These are phyloP conservation scores for Schizothecium vesticola DNA, from an alignment of 495 filamentous ascomycete genomes.

Conservation along the genomic window DNA sequence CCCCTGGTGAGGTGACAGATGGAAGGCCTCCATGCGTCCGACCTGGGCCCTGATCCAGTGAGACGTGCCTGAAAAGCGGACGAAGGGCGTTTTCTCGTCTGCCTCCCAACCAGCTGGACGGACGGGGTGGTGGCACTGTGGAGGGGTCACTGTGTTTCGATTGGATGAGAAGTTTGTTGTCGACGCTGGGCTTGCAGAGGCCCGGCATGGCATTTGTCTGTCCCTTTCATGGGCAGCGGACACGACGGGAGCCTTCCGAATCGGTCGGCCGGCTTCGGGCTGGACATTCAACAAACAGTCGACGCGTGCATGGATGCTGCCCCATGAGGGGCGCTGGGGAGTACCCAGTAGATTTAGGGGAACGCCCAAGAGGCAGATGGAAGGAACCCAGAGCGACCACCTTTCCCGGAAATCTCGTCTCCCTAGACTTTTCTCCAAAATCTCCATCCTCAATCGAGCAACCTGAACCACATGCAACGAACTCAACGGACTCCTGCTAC, in stretches of 20 bases:
- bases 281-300: background rate
- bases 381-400: background rate
- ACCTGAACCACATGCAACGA: background rate
- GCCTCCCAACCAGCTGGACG: too few relatives aligned
- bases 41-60: background rate
- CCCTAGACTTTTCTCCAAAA: background rate
- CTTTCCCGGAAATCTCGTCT: background rate
- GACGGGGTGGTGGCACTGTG: background rate
- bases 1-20: background rate
- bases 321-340: background rate
- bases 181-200: too few relatives aligned
- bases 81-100: background rate
- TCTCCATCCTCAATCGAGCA: background rate
- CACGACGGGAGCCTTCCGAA: background rate
- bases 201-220: background rate
- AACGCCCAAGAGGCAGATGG: background rate
- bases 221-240: background rate
- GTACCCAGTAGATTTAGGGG: too few relatives aligned
- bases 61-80: background rate
- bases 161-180: background rate
- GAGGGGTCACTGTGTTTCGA: background rate
- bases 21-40: background rate
- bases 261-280: background rate
- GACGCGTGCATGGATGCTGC: background rate
- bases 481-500: background rate